These are phyloP conservation scores for Bertia moriformis DNA, from an alignment of 2,329 filamentous ascomycete genomes.

Conservation along the genomic window DNA sequence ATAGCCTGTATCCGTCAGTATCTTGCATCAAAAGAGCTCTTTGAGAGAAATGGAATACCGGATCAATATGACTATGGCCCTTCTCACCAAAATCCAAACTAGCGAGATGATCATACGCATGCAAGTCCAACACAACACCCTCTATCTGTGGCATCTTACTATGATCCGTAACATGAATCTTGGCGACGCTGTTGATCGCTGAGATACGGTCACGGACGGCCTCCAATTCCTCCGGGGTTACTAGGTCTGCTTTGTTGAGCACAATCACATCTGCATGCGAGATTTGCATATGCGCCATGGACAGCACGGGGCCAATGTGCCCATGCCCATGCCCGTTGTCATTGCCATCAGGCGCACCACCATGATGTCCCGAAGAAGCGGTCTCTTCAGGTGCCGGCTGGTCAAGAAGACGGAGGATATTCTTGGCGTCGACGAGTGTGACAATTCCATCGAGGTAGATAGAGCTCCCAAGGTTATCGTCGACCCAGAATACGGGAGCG, in stretches of 20 bases:
- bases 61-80: conserved; percentile 82
- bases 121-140: conserved; percentile 73
- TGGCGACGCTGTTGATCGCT: conserved; percentile 81
- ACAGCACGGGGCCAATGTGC: conserved; percentile 55
- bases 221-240: conserved; percentile 55
- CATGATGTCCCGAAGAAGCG: background rate
- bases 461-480: conserved; percentile 83
- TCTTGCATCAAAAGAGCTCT: no score
- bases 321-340: conserved; percentile 32
- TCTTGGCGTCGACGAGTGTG: conserved; percentile 88
- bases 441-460: conserved; percentile 97
- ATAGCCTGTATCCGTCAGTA: no score
- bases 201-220: conserved; percentile 55
- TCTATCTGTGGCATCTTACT: conserved; percentile 71
- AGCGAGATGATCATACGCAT: conserved; percentile 77
- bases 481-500: conserved; percentile 92
- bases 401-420: conserved; percentile 70
- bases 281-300: conserved; percentile 88
- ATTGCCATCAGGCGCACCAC: conserved; percentile 11
- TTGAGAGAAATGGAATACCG: no score
- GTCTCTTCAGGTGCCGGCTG: conserved; percentile 42
- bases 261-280: conserved; percentile 92
- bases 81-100: conserved; percentile 57
- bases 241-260: conserved; percentile 84
- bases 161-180: conserved; percentile 66